phyloP scores from a whole-genome alignment of 78 protist genomes.

The Diacronema lutheri region DNA sequence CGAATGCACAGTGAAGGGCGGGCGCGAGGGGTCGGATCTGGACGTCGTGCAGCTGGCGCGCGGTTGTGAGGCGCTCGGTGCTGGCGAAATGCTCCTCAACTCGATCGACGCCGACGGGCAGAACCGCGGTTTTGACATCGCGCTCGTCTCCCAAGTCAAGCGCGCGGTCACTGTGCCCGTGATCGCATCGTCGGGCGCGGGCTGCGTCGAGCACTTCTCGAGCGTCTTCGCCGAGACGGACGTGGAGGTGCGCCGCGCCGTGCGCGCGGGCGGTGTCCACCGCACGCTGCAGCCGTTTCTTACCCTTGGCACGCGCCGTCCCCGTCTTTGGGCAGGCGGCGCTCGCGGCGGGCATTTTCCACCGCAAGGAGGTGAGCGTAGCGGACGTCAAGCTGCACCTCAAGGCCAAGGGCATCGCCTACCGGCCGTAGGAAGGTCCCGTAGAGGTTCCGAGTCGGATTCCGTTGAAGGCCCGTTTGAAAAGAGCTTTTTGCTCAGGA shows the following conservation, averaged over 20 bases:
- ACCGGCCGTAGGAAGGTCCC: no score
- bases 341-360: conserved; percentile 74
- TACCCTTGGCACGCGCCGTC: not conserved
- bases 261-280: not conserved
- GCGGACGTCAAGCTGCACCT: not conserved
- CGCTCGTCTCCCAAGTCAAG: not conserved
- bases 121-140: conserved; percentile 12
- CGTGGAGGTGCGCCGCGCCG: not conserved
- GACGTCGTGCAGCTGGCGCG: conserved; percentile 34
- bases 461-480: no score
- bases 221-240: conserved; percentile 24
- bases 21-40: conserved; percentile 54
- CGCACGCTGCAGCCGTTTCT: not conserved
- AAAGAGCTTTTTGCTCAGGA: no score
- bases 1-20: conserved; percentile 69
- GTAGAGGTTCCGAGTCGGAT: no score
- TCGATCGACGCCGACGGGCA: conserved; percentile 77
- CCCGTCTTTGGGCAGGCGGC: conserved; percentile 36
- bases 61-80: not conserved
- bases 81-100: conserved; percentile 74
- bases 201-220: conserved; percentile 52
- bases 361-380: conserved; percentile 40
- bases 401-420: no score
- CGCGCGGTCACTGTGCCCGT: conserved; percentile 46
- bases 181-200: conserved; percentile 73